Evolutionary conservation across 768 basidiomycete species (phyloP), one percentile per base, ranked within the genome.

Genomic region (Auriculariales sp.): DNA sequence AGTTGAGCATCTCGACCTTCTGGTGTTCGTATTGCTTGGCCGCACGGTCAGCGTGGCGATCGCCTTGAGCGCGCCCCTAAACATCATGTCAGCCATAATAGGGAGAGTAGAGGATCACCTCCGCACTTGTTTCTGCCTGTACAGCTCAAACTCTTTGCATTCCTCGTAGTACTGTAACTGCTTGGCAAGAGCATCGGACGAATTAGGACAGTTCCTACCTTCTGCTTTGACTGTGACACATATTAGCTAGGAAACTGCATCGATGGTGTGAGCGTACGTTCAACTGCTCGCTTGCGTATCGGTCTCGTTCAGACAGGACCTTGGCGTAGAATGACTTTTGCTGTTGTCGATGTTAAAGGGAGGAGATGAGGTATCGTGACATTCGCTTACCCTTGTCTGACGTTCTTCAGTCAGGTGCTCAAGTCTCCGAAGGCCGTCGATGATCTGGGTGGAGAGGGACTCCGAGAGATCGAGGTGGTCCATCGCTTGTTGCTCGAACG

Each of bases 21-120:
- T 87, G 84, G 56, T 84, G 79, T 54, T 87, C 85, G 36, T 75
- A 76, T 57, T 88, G 85, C 60, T 74, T 79, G 17, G 78, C 79
- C 3, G 72, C 75, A 29, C 84, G 74, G 49, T 82, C 83, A 28
- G 83, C 79, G 51, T 88, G 85, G 42, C 72, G 77, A 59, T 90
- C 87, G 57, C 86, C 84, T 33, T 69, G 68, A 35, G 75, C 74
- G 51, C 81, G 77, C 47, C 70, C 75, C 84, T 87, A 56, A 24
- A 29, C 24, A 4, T 27, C 19, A 9, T 32, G 30, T 28, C 29
- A 29, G 15, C 3, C 27, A 11, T 7, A 15, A 33, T 44, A 12
- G 49, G 9, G 14, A 45, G 44, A 52, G 46, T 17, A 25, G 4
- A 44, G 35, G 35, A 36, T 36, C n/a, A n/a, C 22, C n/a, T 59